These are phyloP conservation scores for Penicillium vulpinum DNA, from an alignment of 2,329 filamentous ascomycete species.

Conservation along the genomic window DNA sequence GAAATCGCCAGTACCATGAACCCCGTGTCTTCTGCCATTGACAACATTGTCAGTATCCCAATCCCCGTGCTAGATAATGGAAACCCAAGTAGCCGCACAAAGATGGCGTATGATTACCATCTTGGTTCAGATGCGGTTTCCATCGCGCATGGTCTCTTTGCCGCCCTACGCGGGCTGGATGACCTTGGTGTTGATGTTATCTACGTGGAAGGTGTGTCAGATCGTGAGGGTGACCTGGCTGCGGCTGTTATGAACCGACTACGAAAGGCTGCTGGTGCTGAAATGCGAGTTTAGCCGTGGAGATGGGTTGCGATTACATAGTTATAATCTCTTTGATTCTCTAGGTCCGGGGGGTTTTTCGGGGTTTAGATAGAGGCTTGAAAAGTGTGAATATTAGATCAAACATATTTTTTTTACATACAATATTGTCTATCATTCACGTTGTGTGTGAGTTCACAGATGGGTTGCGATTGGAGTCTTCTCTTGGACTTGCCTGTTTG, in stretches of 20 bases:
- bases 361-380: neutral
- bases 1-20: conserved; percentile 23
- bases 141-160: conserved; percentile 86
- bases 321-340: neutral
- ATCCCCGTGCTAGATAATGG: conserved; percentile 28
- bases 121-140: conserved; percentile 69
- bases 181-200: conserved; percentile 76
- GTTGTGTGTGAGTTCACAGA: neutral
- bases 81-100: conserved; percentile 20
- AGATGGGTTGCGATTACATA: conserved; percentile 22
- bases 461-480: neutral
- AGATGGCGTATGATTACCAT: conserved; percentile 64
- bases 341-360: neutral
- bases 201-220: conserved; percentile 81
- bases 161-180: conserved; percentile 82
- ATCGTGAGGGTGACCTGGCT: conserved; percentile 72
- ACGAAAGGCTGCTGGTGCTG: conserved; percentile 69
- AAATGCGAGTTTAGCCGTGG: conserved; percentile 47
- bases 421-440: neutral
- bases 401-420: neutral
- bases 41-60: conserved; percentile 29
- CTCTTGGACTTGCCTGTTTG: conserved; percentile 8
- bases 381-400: conserved; percentile 7
- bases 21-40: conserved; percentile 27
- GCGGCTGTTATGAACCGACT: conserved; percentile 84